Evolutionary conservation across 2,329 filamentous ascomycete genomes (phyloP).

Genomic region (Fusarium hostae): DNA sequence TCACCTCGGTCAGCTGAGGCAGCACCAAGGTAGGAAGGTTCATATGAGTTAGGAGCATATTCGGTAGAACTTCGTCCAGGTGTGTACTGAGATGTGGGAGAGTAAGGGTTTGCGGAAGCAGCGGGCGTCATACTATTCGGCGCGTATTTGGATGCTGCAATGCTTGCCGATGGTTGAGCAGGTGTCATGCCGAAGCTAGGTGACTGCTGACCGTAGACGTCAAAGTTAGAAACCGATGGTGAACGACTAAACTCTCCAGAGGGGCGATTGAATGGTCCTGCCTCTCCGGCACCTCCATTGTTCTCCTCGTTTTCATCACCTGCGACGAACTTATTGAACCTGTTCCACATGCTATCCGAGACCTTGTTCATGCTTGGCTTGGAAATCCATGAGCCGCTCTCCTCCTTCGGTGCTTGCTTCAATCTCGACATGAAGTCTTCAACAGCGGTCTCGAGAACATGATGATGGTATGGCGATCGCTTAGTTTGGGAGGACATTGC

Average conservation of each 20-base stretch:
- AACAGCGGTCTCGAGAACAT: slow-evolving; percentile 76
- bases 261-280: slow-evolving; percentile 85
- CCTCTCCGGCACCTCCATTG: slow-evolving; percentile 71
- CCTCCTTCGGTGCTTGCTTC: slow-evolving; percentile 85
- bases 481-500: slow-evolving; percentile 84
- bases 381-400: slow-evolving; percentile 87
- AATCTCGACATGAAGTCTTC: slow-evolving; percentile 87
- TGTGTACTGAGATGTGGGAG: slow-evolving; percentile 62
- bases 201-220: slow-evolving; percentile 73
- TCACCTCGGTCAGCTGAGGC: slow-evolving; percentile 20
- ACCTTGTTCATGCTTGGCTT: slow-evolving; percentile 97
- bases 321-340: slow-evolving; percentile 95
- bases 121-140: slow-evolving; percentile 39
- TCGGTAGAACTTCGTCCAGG: slow-evolving; percentile 51
- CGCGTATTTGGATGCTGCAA: slow-evolving; percentile 55
- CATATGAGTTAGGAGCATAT: slow-evolving; percentile 51
- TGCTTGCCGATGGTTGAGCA: slow-evolving; percentile 49
- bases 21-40: slow-evolving; percentile 45
- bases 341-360: slow-evolving; percentile 87
- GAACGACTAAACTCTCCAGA: slow-evolving; percentile 78
- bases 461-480: slow-evolving; percentile 87
- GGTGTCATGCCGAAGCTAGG: slow-evolving; percentile 47
- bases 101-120: slow-evolving; percentile 44
- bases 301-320: slow-evolving; percentile 90
- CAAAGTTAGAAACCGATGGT: slow-evolving; percentile 76